phyloP scores from a whole-genome alignment of 2,329 filamentous ascomycete genomes.

The Hypoxylon sp. region DNA sequence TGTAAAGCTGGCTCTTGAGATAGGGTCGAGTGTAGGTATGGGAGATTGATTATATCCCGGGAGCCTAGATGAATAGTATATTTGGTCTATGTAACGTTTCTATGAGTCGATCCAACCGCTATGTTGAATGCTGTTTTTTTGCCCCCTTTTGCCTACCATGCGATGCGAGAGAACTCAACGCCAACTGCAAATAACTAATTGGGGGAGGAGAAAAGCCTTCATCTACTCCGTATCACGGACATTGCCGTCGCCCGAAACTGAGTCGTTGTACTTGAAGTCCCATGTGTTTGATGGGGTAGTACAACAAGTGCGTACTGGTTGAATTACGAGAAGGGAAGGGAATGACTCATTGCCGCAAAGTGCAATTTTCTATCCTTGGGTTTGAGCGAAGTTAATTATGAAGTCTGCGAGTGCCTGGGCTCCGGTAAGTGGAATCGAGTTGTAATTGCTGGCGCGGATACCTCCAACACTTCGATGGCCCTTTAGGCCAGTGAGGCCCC shows the following conservation, averaged over 20 bases:
- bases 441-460: conserved; percentile 91
- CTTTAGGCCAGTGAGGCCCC: conserved; percentile 84
- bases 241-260: neutral
- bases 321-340: neutral
- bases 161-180: conserved; percentile 21
- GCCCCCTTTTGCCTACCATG: conserved; percentile 18
- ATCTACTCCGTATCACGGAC: neutral
- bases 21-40: neutral
- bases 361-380: conserved; percentile 45
- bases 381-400: conserved; percentile 67
- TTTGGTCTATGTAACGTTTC: conserved; percentile 24
- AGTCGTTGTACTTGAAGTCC: neutral
- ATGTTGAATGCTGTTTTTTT: conserved; percentile 41
- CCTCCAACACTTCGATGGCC: conserved; percentile 90
- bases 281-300: neutral
- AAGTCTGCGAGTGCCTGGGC: conserved; percentile 78
- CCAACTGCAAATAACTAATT: conserved; percentile 12
- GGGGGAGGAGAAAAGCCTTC: neutral
- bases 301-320: neutral
- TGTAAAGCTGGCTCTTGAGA: neutral
- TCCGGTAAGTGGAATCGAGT: conserved; percentile 79
- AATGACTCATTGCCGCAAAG: neutral
- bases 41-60: neutral
- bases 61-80: conserved; percentile 26
- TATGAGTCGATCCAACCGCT: conserved; percentile 23